A percentile compares a stretch with the other conserved stretches of the same genome.
Conservation (phyloP, 495 filamentous ascomycete species). For the Xylaria flabelliformis region DNA sequence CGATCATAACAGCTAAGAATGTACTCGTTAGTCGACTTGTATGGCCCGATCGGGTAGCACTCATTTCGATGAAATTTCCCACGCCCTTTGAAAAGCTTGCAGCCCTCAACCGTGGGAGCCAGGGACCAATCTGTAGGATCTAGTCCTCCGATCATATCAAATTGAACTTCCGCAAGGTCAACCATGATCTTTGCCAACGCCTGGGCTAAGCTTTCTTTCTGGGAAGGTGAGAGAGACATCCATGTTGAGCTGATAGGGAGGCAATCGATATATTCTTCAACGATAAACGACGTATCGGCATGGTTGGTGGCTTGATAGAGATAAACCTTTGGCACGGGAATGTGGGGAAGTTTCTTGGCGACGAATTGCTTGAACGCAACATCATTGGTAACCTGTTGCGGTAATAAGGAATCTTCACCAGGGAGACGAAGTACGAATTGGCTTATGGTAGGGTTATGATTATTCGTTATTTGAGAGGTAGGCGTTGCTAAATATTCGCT, state of each 20-base stretch:
- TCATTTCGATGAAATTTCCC: constrained; percentile 14
- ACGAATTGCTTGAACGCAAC: constrained; percentile 13
- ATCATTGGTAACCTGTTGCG: constrained; percentile 8
- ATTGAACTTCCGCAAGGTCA: neutral
- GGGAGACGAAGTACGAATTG: constrained; percentile 14
- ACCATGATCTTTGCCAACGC: neutral
- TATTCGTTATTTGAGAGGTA: too few relatives aligned
- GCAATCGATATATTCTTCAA: constrained; percentile 13
- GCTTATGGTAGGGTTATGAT: neutral
- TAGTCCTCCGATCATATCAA: constrained; percentile 15
- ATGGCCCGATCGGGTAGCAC: constrained; percentile 1
- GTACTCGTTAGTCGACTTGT: constrained; percentile 12
- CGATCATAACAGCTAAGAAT: constrained; percentile 14
- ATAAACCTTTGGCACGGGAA: constrained; percentile 8
- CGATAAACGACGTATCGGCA: constrained; percentile 1
- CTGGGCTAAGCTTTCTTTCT: constrained; percentile 11
- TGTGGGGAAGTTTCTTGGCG: neutral
- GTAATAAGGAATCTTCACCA: neutral
- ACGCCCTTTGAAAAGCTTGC: constrained; percentile 12
- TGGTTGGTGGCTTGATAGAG: neutral
- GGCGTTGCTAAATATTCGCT: neutral
- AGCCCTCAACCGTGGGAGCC: neutral
- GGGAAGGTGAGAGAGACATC: neutral
- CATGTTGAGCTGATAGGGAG: neutral
- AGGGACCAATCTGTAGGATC: neutral